phyloP scores from a whole-genome alignment of 805 yeast species.

The Zygosaccharomyces rouxii region DNA sequence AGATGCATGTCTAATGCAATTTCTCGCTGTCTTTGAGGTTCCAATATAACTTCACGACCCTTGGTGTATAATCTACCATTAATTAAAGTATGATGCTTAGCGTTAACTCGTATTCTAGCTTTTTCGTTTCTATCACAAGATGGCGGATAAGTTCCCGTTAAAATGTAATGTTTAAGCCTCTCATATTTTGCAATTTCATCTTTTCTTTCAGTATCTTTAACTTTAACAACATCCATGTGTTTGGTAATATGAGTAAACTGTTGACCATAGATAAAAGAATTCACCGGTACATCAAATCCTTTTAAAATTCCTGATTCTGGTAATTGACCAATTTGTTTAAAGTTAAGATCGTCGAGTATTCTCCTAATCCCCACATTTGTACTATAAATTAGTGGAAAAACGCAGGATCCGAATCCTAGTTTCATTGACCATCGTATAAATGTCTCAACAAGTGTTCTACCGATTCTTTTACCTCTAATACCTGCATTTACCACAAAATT shows the following conservation, averaged over 20 bases:
- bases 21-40: slow-evolving; percentile 66
- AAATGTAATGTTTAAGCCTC: slow-evolving; percentile 68
- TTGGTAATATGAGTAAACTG: slow-evolving; percentile 54
- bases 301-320: slow-evolving; percentile 86
- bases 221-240: slow-evolving; percentile 24
- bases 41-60: slow-evolving; percentile 25
- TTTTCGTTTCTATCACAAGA: slow-evolving; percentile 78
- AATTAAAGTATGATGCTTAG: slow-evolving; percentile 68
- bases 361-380: slow-evolving; percentile 79
- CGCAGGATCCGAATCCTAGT: slow-evolving; percentile 78
- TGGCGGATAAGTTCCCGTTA: slow-evolving; percentile 83
- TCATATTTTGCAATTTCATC: slow-evolving; percentile 53
- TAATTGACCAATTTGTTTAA: slow-evolving; percentile 72
- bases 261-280: slow-evolving; percentile 79
- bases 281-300: slow-evolving; percentile 80
- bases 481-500: slow-evolving; percentile 89
- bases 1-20: slow-evolving; percentile 70
- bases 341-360: slow-evolving; percentile 71
- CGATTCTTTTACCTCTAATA: slow-evolving; percentile 87
- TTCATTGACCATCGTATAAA: slow-evolving; percentile 87
- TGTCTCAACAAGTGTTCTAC: slow-evolving; percentile 77
- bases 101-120: slow-evolving; percentile 69
- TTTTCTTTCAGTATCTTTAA: slow-evolving; percentile 27
- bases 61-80: slow-evolving; percentile 49
- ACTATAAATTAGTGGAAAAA: slow-evolving; percentile 83